A percentile compares a stretch with the other conserved stretches of the same genome.
phyloP scores from a whole-genome alignment of 331 rosid species.

The Malus hybrid region DNA sequence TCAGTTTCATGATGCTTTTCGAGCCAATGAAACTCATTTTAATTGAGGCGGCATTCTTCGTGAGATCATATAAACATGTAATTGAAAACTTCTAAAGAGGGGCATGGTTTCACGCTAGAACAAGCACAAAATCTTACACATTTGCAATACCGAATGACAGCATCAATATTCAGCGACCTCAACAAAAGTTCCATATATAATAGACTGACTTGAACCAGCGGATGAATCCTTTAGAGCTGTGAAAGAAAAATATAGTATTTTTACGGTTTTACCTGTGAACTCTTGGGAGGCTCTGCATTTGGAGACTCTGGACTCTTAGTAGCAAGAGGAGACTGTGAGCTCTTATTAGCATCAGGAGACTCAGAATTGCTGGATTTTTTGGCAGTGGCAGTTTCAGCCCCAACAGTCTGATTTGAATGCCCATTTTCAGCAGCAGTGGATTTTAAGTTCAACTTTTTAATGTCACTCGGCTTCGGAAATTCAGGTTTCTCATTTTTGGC shows the following conservation, averaged over 20 bases:
- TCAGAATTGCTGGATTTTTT: constrained; percentile 27
- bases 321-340: constrained; percentile 28
- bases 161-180: not conserved
- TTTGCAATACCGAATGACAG: not conserved
- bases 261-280: constrained; percentile 25
- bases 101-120: not conserved
- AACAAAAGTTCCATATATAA: not conserved
- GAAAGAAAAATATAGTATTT: not conserved
- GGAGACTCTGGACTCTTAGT: constrained; percentile 27
- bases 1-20: not conserved
- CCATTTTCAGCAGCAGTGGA: constrained; percentile 34
- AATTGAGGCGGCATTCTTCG: not conserved
- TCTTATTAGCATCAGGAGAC: constrained; percentile 52
- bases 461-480: constrained; percentile 27
- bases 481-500: constrained; percentile 48
- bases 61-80: not conserved
- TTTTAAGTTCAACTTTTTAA: constrained; percentile 34
- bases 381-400: constrained; percentile 43
- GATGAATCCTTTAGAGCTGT: not conserved
- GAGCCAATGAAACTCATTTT: not conserved
- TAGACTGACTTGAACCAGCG: not conserved
- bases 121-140: not conserved
- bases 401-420: constrained; percentile 39
- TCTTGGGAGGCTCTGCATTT: constrained; percentile 27
- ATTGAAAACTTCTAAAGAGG: not conserved